A percentile compares a stretch with the other conserved stretches of the same genome.
Conservation (phyloP, 2,329 filamentous ascomycete genomes). For the Colletotrichum cereale region DNA sequence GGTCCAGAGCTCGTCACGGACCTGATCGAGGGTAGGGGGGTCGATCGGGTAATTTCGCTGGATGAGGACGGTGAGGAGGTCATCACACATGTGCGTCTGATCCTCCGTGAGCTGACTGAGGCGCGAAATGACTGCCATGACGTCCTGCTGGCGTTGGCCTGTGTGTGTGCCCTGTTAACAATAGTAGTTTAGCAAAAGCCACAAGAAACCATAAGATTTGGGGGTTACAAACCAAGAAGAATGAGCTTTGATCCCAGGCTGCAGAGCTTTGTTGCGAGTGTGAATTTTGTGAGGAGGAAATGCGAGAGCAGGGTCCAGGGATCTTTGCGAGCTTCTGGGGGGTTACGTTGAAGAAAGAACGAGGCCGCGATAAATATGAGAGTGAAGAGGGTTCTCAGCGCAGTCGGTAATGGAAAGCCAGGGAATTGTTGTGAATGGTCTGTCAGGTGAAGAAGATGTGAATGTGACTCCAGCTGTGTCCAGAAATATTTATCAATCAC, state of each 20-base stretch:
- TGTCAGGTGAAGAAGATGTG: background rate
- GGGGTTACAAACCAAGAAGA: background rate
- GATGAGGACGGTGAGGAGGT: conserved; percentile 12
- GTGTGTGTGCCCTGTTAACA: background rate
- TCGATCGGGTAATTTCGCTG: conserved; percentile 7
- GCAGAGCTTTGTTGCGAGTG: background rate
- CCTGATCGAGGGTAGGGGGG: background rate
- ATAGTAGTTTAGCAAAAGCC: background rate
- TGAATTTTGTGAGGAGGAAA: background rate
- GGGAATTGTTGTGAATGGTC: background rate
- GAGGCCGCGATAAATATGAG: too few species aligned
- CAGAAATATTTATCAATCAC: background rate
- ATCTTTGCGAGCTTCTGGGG: background rate
- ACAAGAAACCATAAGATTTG: too few species aligned
- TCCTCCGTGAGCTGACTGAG: background rate
- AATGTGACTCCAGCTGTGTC: background rate
- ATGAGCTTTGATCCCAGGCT: background rate
- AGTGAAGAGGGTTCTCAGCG: background rate
- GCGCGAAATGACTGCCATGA: conserved; percentile 13
- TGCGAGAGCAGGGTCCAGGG: too few species aligned
- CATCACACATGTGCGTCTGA: conserved; percentile 18
- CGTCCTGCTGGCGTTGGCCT: background rate
- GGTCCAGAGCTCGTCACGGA: conserved; percentile 13
- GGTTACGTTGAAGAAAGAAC: background rate
- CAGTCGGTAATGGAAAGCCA: background rate